Evolutionary conservation across 495 filamentous ascomycete species (phyloP), one percentile per base, ranked within the genome.

Genomic region (Podospora appendiculata): DNA sequence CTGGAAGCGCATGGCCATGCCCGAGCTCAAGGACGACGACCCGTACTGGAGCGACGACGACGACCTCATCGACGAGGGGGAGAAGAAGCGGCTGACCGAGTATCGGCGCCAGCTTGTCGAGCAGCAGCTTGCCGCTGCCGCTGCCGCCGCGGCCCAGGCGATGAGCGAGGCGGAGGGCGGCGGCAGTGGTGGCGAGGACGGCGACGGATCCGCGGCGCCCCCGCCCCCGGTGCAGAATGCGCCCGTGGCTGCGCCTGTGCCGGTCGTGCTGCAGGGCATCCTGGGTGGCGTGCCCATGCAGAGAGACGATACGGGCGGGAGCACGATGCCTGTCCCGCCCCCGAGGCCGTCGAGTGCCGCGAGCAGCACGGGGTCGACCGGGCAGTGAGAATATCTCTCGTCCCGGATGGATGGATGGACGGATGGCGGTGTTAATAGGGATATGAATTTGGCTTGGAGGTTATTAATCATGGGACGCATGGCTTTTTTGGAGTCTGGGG

Each of bases 1-100:
- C 58, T 81, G 76, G 76, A 81, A 80, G 62, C 62, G 78, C 12
- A 67, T 79, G 70, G 78, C 78, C 1, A 71, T 79, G 70, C 74
- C 72, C 3, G 64, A 74, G 11, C 53, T 77, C 40, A 57, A 67
- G 16, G 74, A 76, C 16, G 75, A 79, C 43, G 74, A 75, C 9
- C 68, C 69, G 9, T 77, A 70, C 56, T 81, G 74, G 74, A 75
- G 70, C 48, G 76, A 78, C 51, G 78, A 81, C 47, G 78, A 81
- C 45, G 78, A 81, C 50, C 55, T 81, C 14, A 68, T 79, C 13
- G 78, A 81, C 52, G 62, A 62, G 6, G 71, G 68, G 8, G 76
- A 79, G 68, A 79, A 79, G 68, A 60, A 63, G 57, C 59, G 74
- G 33, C 50, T 70, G 41, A 65, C 58, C 45, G 69, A 76, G 53